phyloP scores from a whole-genome alignment of 2,329 filamentous ascomycete species.

The Beauveria caledonica region DNA sequence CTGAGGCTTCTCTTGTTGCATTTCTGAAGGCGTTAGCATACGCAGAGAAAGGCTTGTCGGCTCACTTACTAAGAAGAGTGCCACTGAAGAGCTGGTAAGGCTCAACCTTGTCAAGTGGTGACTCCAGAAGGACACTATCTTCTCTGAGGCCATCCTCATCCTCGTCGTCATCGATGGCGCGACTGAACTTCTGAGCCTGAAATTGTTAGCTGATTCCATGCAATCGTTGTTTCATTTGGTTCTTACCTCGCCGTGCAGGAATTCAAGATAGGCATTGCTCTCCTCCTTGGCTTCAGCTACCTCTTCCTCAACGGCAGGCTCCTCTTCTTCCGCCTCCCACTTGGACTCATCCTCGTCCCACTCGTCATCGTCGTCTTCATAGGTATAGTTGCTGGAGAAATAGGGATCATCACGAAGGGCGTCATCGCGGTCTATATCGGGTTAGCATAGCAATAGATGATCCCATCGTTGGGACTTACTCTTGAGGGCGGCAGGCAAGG shows the following conservation, averaged over 20 bases:
- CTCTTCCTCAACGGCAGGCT: conserved; percentile 55
- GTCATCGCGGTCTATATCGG: conserved; percentile 69
- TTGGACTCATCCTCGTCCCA: conserved; percentile 75
- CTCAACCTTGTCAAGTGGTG: conserved; percentile 89
- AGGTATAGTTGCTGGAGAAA: conserved; percentile 54
- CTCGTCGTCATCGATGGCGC: conserved; percentile 59
- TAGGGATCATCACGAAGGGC: conserved; percentile 82
- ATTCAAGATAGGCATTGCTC: conserved; percentile 89
- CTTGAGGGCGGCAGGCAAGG: conserved; percentile 77
- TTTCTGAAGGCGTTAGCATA: conserved; percentile 41
- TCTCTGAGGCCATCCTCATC: conserved; percentile 79
- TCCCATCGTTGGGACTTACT: conserved; percentile 43
- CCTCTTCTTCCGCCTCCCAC: conserved; percentile 69
- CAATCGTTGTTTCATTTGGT: neutral
- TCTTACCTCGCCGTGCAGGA: conserved; percentile 79
- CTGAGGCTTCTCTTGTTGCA: no score
- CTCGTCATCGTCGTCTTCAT: conserved; percentile 71
- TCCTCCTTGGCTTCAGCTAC: conserved; percentile 70
- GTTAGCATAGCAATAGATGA: conserved; percentile 18
- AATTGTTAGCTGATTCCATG: conserved; percentile 16
- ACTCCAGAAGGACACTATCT: conserved; percentile 87
- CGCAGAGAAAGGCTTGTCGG: neutral
- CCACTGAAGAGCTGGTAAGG: conserved; percentile 85
- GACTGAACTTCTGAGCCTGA: conserved; percentile 75
- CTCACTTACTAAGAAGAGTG: conserved; percentile 67